Percentiles rank a stretch among this genome's conserved stretches.
These are phyloP conservation scores for Suillus hirtellus DNA, from an alignment of 768 basidiomycete genomes.

Conservation along the genomic window DNA sequence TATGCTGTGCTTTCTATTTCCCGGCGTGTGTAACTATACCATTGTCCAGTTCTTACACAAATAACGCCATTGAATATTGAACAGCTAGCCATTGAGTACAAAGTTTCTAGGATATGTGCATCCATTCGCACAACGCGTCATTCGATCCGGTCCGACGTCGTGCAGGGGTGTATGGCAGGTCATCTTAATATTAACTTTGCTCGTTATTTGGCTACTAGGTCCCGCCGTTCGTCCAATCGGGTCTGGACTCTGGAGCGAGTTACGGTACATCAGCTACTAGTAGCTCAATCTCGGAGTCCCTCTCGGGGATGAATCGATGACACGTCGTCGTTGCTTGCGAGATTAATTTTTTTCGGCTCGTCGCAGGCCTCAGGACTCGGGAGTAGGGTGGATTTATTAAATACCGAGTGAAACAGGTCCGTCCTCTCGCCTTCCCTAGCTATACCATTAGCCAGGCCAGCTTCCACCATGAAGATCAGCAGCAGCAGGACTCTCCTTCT, in stretches of 20 bases:
- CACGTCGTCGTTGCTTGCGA: neutral
- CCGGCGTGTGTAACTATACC: neutral
- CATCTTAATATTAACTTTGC: neutral
- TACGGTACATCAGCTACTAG: neutral
- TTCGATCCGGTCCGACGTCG: neutral
- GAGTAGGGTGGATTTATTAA: neutral
- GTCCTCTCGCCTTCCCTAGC: neutral
- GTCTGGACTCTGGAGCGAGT: neutral
- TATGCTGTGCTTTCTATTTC: too few species aligned
- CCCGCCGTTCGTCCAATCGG: neutral
- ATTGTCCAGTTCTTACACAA: neutral
- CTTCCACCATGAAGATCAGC: constrained; percentile 19
- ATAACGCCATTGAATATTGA: too few species aligned
- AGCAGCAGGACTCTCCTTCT: constrained; percentile 14
- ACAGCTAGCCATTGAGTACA: neutral
- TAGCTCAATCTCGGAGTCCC: neutral
- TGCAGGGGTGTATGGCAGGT: neutral
- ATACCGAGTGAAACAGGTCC: neutral
- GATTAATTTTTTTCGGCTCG: neutral
- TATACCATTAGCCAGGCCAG: neutral
- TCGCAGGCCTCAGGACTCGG: neutral
- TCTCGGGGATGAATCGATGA: neutral
- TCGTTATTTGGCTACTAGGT: neutral
- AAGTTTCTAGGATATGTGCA: neutral
- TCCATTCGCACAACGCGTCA: neutral